Conservation (phyloP, 1,139 yeast species). For the Pichia sp. region DNA sequence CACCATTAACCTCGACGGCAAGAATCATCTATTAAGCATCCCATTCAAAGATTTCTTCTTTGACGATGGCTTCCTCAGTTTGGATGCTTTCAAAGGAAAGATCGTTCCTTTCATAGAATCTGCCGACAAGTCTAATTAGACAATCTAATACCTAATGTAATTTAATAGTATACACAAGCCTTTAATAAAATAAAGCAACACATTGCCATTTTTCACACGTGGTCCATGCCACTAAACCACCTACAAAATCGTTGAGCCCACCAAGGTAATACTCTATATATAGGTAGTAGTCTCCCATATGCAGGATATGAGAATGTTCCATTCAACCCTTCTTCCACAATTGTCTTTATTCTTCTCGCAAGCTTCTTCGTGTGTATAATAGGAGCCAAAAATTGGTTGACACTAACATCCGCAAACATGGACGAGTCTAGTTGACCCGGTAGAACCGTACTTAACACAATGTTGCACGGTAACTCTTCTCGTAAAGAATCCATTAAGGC, state of each 20-base stretch:
- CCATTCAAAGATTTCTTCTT: constrained; percentile 46
- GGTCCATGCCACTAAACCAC: constrained; percentile 51
- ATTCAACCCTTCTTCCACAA: constrained; percentile 43
- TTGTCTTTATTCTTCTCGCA: constrained; percentile 41
- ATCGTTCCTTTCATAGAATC: constrained; percentile 24
- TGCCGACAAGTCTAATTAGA: constrained; percentile 16
- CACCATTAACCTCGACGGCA: constrained; percentile 33
- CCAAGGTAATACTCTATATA: constrained; percentile 51
- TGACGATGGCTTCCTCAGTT: constrained; percentile 43
- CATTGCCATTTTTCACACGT: constrained; percentile 1
- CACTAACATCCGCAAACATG: constrained; percentile 59
- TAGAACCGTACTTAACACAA: constrained; percentile 43
- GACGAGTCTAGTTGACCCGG: constrained; percentile 66
- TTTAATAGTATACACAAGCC: not conserved
- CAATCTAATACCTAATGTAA: not conserved
- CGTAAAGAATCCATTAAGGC: constrained; percentile 57
- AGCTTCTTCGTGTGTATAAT: constrained; percentile 42
- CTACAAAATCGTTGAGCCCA: constrained; percentile 43
- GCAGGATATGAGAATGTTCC: constrained; percentile 57
- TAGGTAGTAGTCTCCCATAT: constrained; percentile 56
- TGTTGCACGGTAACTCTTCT: constrained; percentile 39
- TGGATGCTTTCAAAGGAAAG: constrained; percentile 36
- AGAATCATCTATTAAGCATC: constrained; percentile 28
- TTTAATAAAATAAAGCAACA: not conserved
- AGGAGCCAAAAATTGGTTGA: constrained; percentile 67